A percentile compares a stretch with the other conserved stretches of the same genome.
phyloP scores from a whole-genome alignment of 768 basidiomycete genomes.

The Paxillus rubicundulus region DNA sequence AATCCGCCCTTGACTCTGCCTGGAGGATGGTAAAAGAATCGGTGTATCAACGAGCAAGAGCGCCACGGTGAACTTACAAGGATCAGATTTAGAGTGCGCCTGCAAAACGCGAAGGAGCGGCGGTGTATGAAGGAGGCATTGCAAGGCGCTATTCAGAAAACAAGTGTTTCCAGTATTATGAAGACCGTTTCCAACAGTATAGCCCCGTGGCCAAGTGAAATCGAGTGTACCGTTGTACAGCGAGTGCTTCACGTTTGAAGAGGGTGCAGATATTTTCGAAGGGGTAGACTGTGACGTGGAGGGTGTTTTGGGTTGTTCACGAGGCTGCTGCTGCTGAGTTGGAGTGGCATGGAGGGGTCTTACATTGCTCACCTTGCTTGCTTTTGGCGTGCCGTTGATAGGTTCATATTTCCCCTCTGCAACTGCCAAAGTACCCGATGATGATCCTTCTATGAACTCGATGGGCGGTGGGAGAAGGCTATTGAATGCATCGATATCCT shows the following conservation, averaged over 20 bases:
- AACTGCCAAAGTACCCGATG: slow-evolving; percentile 68
- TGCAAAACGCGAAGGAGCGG: slow-evolving; percentile 69
- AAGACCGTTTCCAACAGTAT: slow-evolving; percentile 58
- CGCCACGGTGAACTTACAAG: slow-evolving; percentile 49
- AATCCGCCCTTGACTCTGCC: slow-evolving; percentile 49
- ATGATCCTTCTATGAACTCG: slow-evolving; percentile 84
- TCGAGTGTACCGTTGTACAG: slow-evolving; percentile 58
- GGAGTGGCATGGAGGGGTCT: background rate
- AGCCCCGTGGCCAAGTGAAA: slow-evolving; percentile 56
- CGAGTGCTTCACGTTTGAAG: slow-evolving; percentile 32
- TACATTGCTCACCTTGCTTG: slow-evolving; percentile 43
- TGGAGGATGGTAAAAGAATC: slow-evolving; percentile 16
- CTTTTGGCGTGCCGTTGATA: slow-evolving; percentile 67
- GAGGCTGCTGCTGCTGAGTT: slow-evolving; percentile 7
- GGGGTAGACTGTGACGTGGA: slow-evolving; percentile 26
- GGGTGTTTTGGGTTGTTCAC: slow-evolving; percentile 23
- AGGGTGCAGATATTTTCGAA: slow-evolving; percentile 26
- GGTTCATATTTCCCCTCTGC: slow-evolving; percentile 78
- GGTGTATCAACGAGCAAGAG: background rate
- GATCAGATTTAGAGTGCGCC: slow-evolving; percentile 45
- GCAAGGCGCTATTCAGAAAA: slow-evolving; percentile 92
- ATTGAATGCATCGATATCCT: slow-evolving; percentile 73
- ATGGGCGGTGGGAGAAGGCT: slow-evolving; percentile 76
- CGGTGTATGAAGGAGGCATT: slow-evolving; percentile 90
- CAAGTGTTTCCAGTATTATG: slow-evolving; percentile 92